Evolutionary conservation across 192 early-diverging fungal species (phyloP), one percentile per base, ranked within the genome.

Genomic region (Rhizophagus sp.): DNA sequence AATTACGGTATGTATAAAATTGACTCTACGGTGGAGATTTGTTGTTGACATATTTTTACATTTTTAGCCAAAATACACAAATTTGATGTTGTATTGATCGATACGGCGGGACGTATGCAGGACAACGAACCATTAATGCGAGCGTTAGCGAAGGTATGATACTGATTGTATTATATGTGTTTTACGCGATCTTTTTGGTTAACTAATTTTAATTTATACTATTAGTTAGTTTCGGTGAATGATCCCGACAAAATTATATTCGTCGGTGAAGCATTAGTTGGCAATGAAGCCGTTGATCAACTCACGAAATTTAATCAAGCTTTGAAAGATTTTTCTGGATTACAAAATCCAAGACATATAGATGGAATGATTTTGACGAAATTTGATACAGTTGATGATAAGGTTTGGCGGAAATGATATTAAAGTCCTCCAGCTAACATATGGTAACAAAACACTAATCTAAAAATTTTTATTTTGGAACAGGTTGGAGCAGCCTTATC

Each of bases 61-160:
- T 4, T 24, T 33, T 81, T 82, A 82, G 96, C 94, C 13, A 91
- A 90, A 19, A 67, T 81, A 61, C 88, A 94, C 62, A 85, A 84
- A 1, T 96, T 93, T 83, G 96, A 98, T 84, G 96, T 97, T 8
- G 96, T 97, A 15, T 86, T 98, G 30, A 93, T 98, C 44, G 97
- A 98, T 81, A 98, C 97, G 4, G 97, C 97, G 7, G 97, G 97
- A 2, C 91, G 97, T 52, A 98, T 98, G 97, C 97, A 98, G 83
- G 97, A 98, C 81, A 98, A 98, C 79, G 97, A 97, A 85, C 97
- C 97, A 10, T 83, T 98, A 81, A 98, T 98, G 97, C 90, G 97
- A 19, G 95, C 97, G 0, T 87, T 98, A 73, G 93, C 97, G 33
- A 98, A 98, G 84, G 90, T 92, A 82, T 36, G 7, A 57, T 19